Evolutionary conservation across 192 early-diverging fungal species (phyloP).

Genomic region (Funneliformis mosseae): DNA sequence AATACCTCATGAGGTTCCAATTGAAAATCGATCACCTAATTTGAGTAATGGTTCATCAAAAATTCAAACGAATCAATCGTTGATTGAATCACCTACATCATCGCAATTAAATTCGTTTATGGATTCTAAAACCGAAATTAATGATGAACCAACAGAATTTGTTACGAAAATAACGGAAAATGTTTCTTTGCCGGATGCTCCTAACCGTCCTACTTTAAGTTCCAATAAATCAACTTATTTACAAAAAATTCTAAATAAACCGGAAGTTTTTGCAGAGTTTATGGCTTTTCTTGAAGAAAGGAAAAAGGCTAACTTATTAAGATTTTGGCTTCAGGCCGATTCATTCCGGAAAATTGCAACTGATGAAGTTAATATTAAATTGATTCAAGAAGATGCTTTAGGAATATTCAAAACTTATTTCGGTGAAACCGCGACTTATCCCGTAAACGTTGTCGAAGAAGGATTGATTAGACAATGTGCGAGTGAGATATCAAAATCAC

Average conservation of each 20-base stretch:
- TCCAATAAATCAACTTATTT: neutral
- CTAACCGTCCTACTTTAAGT: neutral
- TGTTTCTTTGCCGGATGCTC: neutral
- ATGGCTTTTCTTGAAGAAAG: slow-evolving; percentile 28
- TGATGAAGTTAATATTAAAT: neutral
- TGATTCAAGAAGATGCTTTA: slow-evolving; percentile 22
- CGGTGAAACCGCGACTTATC: slow-evolving; percentile 14
- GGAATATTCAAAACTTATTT: slow-evolving; percentile 28
- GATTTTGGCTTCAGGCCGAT: slow-evolving; percentile 29
- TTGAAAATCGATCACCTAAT: neutral
- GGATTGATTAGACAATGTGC: neutral
- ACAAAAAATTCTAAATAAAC: slow-evolving; percentile 1
- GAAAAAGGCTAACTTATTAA: slow-evolving; percentile 1
- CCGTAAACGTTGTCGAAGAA: neutral
- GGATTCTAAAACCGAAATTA: slow-evolving; percentile 8
- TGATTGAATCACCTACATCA: neutral
- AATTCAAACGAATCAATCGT: neutral
- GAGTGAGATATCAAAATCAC: neutral
- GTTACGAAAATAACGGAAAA: neutral
- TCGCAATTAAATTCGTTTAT: neutral
- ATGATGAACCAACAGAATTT: neutral
- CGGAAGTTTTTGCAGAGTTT: slow-evolving; percentile 15
- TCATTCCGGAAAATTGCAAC: slow-evolving; percentile 22
- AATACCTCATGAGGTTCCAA: neutral
- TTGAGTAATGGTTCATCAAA: neutral